Percentiles rank a stretch among this genome's conserved stretches.
Evolutionary conservation across 768 basidiomycete genomes (phyloP).

Genomic region (Mycena sanguinolenta): DNA sequence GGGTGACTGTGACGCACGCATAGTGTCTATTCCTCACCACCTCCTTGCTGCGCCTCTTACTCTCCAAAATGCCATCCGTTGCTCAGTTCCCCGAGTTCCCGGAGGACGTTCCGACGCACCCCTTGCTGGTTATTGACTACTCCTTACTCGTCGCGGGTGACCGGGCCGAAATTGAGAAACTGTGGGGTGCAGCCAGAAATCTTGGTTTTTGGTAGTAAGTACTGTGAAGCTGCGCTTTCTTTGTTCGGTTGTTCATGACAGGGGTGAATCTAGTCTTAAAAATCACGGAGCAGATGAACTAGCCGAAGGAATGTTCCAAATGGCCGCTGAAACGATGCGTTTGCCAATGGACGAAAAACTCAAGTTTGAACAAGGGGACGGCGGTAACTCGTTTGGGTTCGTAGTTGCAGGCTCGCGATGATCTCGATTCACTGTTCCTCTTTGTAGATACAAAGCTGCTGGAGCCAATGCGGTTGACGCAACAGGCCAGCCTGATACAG

Average conservation of each 20-base stretch:
- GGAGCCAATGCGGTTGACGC: slow-evolving; percentile 76
- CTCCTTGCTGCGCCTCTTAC: background rate
- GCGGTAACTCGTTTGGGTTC: slow-evolving; percentile 56
- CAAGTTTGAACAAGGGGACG: slow-evolving; percentile 69
- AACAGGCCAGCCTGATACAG: slow-evolving; percentile 65
- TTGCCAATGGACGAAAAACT: slow-evolving; percentile 70
- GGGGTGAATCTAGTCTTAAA: slow-evolving; percentile 55
- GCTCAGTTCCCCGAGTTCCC: slow-evolving; percentile 61
- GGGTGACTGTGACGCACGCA: background rate
- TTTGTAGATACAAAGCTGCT: slow-evolving; percentile 67
- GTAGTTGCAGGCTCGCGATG: slow-evolving; percentile 3
- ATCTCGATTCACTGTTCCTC: slow-evolving; percentile 34
- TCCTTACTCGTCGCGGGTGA: slow-evolving; percentile 58
- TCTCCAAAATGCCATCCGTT: slow-evolving; percentile 40
- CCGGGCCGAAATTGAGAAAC: slow-evolving; percentile 30
- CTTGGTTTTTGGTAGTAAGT: slow-evolving; percentile 80
- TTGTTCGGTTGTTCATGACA: background rate
- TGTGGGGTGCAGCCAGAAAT: slow-evolving; percentile 70
- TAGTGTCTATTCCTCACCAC: background rate
- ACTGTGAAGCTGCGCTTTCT: slow-evolving; percentile 33
- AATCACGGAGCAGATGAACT: slow-evolving; percentile 67
- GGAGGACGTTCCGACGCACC: slow-evolving; percentile 12
- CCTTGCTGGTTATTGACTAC: slow-evolving; percentile 31
- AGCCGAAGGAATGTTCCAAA: slow-evolving; percentile 65
- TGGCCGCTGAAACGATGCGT: slow-evolving; percentile 67